Conservation (phyloP, 1,284 basidiomycete genomes). For the Ustilago loliicola region DNA sequence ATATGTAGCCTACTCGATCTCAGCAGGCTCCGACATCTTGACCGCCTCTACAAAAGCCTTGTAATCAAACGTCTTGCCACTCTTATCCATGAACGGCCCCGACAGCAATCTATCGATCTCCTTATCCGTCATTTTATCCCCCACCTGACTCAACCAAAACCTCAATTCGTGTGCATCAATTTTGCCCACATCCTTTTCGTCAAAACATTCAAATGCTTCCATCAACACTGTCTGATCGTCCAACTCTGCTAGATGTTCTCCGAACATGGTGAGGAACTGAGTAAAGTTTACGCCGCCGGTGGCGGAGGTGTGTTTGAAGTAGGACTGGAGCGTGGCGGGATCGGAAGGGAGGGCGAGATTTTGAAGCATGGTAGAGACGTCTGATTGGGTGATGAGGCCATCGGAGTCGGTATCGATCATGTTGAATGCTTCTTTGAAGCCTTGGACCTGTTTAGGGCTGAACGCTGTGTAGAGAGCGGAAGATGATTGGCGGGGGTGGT, state of each 20-base stretch:
- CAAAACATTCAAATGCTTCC: slow-evolving; percentile 69
- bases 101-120: slow-evolving; percentile 62
- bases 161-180: slow-evolving; percentile 61
- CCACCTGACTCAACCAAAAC: slow-evolving; percentile 64
- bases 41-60: slow-evolving; percentile 68
- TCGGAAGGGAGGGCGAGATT: slow-evolving; percentile 62
- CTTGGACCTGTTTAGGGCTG: slow-evolving; percentile 69
- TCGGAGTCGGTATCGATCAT: slow-evolving; percentile 71
- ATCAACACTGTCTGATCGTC: slow-evolving; percentile 61
- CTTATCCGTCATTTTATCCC: slow-evolving; percentile 62
- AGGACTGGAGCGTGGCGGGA: slow-evolving; percentile 25
- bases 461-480: slow-evolving; percentile 65
- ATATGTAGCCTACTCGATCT: slow-evolving; percentile 45
- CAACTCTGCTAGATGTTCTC: slow-evolving; percentile 59
- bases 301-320: slow-evolving; percentile 23
- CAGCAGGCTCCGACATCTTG: slow-evolving; percentile 66
- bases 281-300: slow-evolving; percentile 61
- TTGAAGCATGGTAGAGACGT: slow-evolving; percentile 65
- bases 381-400: slow-evolving; percentile 66
- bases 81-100: slow-evolving; percentile 65
- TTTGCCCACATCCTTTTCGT: slow-evolving; percentile 65
- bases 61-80: slow-evolving; percentile 66
- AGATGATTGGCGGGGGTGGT: slow-evolving; percentile 62
- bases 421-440: slow-evolving; percentile 71
- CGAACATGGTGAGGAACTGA: slow-evolving; percentile 69